Evolutionary conservation across 768 basidiomycete species (phyloP).

Genomic region (Russula olivacea): DNA sequence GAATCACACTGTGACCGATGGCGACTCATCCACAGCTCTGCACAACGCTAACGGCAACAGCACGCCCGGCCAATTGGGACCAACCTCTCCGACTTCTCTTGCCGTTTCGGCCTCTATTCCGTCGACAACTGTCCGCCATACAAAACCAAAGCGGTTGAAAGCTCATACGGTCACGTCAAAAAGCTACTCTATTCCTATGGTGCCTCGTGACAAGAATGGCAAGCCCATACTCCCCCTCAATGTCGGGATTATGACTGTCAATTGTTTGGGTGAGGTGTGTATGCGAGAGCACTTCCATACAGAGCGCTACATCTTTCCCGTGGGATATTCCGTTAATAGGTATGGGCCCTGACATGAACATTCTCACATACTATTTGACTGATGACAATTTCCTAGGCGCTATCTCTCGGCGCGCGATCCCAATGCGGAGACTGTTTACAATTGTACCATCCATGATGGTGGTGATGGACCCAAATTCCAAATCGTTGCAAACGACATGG

Average conservation of each 20-base stretch:
- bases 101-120: slow-evolving; percentile 28
- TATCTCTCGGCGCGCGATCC: slow-evolving; percentile 75
- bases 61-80: slow-evolving; percentile 21
- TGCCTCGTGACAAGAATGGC: slow-evolving; percentile 66
- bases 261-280: slow-evolving; percentile 67
- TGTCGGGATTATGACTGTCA: slow-evolving; percentile 84
- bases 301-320: slow-evolving; percentile 83
- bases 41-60: slow-evolving; percentile 19
- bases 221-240: slow-evolving; percentile 71
- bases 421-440: slow-evolving; percentile 61
- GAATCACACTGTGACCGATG: slow-evolving; percentile 8
- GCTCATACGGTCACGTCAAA: slow-evolving; percentile 76
- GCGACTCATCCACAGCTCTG: slow-evolving; percentile 11
- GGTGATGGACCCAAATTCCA: slow-evolving; percentile 84
- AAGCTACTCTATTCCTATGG: slow-evolving; percentile 69
- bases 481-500: slow-evolving; percentile 67
- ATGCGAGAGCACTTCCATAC: slow-evolving; percentile 84
- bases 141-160: slow-evolving; percentile 73
- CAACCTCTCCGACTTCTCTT: slow-evolving; percentile 37
- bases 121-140: slow-evolving; percentile 39
- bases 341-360: slow-evolving; percentile 28
- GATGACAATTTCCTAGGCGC: slow-evolving; percentile 41
- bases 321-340: slow-evolving; percentile 81
- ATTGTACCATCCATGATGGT: slow-evolving; percentile 79
- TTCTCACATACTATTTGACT: slow-evolving; percentile 7